Evolutionary conservation across 345 rosid genomes (phyloP), one percentile per base, ranked within the genome.

Genomic region (Murraya koenigii): DNA sequence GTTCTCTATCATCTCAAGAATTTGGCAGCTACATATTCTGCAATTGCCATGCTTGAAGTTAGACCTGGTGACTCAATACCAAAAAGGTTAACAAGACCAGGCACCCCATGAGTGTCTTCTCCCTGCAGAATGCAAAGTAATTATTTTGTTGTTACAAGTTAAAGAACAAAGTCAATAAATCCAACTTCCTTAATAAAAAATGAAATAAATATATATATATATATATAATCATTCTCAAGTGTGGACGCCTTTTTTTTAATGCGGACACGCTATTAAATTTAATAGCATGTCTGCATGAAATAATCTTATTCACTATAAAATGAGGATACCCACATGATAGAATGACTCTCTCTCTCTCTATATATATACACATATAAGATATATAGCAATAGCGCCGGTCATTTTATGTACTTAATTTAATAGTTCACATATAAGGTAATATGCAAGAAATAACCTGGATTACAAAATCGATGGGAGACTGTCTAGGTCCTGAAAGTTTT

Each of bases 41-140:
- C 98, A 76, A 95, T 93, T 1, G 98, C 97, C 89, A 95, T 69
- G 88, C 99, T 92, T 76, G 97, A 89, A 36, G 99, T 95, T 64
- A 95, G 81, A 70, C 99, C 99, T n/a, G 99, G 99, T 0, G 99
- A 92, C 79, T 95, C 98, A 6, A 95, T 91, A 65, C 98, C 99
- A 20, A 87, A 90, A 77, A 95, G 94, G 84, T 92, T 95, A 28
- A 93, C 94, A 59, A 95, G 97, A 72, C 98, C 97, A 28, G 90
- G 85, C 41, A 95, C 82, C 69, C 96, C 94, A 77, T 95, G 97
- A 78, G 65, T 75, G 66, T 92, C 97, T 78, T 89, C 94, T 55
- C 93, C 99, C 99, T 95, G 85, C 81, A 80, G 7, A 60, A 74
- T 41, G 32, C 22, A 76, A 20, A 32, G n/a, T 52, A 17, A 4